Conservation (phyloP, 257 asterid genomes). For the Gynochthodes officinalis region DNA sequence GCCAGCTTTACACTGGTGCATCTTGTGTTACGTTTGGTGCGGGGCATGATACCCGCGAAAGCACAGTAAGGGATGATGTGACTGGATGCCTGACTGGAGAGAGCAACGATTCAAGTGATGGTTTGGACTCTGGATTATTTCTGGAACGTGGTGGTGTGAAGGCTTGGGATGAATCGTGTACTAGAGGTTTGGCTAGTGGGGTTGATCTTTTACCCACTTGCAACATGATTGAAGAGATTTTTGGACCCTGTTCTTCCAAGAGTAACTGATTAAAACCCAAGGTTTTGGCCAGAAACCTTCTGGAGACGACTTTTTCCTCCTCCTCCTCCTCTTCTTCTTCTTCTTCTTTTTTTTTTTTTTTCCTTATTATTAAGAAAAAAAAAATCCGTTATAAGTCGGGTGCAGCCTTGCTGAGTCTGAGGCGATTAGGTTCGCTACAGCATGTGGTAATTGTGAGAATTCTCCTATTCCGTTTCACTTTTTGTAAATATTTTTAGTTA, state of each 20-base stretch:
- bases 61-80: constrained; percentile 8
- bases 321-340: no score
- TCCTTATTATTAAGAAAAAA: no score
- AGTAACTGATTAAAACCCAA: constrained; percentile 5
- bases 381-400: not conserved
- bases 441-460: not conserved
- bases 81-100: constrained; percentile 9
- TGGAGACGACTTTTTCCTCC: no score
- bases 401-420: not conserved
- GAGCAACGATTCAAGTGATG: constrained; percentile 18
- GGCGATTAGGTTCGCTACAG: not conserved
- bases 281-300: not conserved
- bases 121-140: constrained; percentile 15
- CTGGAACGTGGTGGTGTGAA: constrained; percentile 16
- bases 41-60: constrained; percentile 2
- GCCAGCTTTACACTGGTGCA: constrained; percentile 5
- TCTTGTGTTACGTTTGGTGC: constrained; percentile 11
- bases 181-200: constrained; percentile 12
- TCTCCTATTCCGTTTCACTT: not conserved
- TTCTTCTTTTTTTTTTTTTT: not conserved
- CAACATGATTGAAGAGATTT: constrained; percentile 39
- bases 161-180: constrained; percentile 26
- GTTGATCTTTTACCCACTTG: constrained; percentile 33
- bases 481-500: constrained; percentile 5
- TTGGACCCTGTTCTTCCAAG: constrained; percentile 32